phyloP scores from a whole-genome alignment of 2,329 filamentous ascomycete species.

The Leptographium radiaticola region DNA sequence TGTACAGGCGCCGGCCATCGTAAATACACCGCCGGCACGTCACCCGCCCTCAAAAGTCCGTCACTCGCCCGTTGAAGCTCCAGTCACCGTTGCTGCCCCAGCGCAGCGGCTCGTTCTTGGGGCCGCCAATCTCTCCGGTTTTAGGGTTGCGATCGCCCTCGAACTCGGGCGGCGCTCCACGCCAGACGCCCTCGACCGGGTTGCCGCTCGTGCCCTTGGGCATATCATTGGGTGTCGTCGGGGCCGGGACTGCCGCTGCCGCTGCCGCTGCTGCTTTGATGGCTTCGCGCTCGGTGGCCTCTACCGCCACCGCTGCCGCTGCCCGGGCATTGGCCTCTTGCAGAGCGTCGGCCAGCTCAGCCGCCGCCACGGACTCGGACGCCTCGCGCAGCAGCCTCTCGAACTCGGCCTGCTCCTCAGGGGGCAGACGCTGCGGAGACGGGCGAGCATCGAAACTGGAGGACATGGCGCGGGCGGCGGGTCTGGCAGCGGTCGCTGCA shows the following conservation, averaged over 20 bases:
- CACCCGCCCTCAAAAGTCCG: constrained; percentile 52
- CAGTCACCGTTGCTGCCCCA: constrained; percentile 71
- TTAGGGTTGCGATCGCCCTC: constrained; percentile 82
- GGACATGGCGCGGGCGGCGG: constrained; percentile 3
- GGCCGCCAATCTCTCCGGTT: constrained; percentile 90
- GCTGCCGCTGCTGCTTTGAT: constrained; percentile 21
- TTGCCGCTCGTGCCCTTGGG: constrained; percentile 5
- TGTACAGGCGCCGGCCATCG: too few relatives aligned
- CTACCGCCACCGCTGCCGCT: constrained; percentile 17
- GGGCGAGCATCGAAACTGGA: constrained; percentile 43
- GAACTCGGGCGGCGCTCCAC: constrained; percentile 80
- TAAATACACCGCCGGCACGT: too few relatives aligned
- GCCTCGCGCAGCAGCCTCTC: constrained; percentile 66
- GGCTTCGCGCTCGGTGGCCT: constrained; percentile 37
- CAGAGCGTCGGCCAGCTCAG: constrained; percentile 8
- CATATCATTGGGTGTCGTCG: constrained; percentile 1
- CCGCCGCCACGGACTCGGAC: constrained; percentile 22
- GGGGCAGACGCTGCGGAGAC: constrained; percentile 72
- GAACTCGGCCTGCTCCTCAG: constrained; percentile 81
- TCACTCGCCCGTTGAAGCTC: constrained; percentile 91
- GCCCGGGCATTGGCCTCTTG: constrained; percentile 2
- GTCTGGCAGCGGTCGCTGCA: not conserved
- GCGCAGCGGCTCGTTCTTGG: constrained; percentile 89
- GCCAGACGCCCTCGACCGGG: constrained; percentile 43
- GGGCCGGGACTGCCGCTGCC: not conserved